These are phyloP conservation scores for Yarrowia bubula DNA, from an alignment of 805 yeast species.

Conservation along the genomic window DNA sequence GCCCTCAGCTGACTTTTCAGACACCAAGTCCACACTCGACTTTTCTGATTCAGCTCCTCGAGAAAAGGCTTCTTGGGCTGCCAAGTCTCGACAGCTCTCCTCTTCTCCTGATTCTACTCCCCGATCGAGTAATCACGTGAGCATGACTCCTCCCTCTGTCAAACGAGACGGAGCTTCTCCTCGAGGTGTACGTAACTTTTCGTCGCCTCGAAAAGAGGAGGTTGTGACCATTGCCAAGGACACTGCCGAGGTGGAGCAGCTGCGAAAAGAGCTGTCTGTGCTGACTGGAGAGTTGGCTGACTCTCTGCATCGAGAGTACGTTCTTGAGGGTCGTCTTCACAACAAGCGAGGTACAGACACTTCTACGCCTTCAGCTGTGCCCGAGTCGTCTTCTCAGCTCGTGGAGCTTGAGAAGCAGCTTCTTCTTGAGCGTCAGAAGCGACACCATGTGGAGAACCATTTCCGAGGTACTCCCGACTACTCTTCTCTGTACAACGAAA, in stretches of 20 bases:
- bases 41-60: slow-evolving; percentile 18
- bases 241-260: slow-evolving; percentile 26
- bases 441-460: slow-evolving; percentile 34
- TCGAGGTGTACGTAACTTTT: slow-evolving; percentile 11
- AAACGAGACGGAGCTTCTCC: slow-evolving; percentile 29
- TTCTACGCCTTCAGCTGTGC: neutral
- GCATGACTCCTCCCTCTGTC: slow-evolving; percentile 3
- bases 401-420: slow-evolving; percentile 37
- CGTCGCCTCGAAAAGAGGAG: slow-evolving; percentile 30
- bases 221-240: slow-evolving; percentile 30
- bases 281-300: slow-evolving; percentile 42
- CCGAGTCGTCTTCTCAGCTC: slow-evolving; percentile 30
- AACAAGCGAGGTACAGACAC: slow-evolving; percentile 15
- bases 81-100: slow-evolving; percentile 35
- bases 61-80: slow-evolving; percentile 28
- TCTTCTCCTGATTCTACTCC: slow-evolving; percentile 29
- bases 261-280: slow-evolving; percentile 39
- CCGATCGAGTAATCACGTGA: slow-evolving; percentile 28
- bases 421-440: slow-evolving; percentile 38
- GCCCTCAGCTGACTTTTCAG: neutral
- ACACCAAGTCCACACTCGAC: neutral
- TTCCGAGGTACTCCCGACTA: slow-evolving; percentile 17
- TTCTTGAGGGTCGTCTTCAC: slow-evolving; percentile 25
- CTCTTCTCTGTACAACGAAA: neutral
- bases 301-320: slow-evolving; percentile 40